These are phyloP conservation scores for Boletus vermiculosoides DNA, from an alignment of 768 basidiomycete genomes.

Conservation along the genomic window DNA sequence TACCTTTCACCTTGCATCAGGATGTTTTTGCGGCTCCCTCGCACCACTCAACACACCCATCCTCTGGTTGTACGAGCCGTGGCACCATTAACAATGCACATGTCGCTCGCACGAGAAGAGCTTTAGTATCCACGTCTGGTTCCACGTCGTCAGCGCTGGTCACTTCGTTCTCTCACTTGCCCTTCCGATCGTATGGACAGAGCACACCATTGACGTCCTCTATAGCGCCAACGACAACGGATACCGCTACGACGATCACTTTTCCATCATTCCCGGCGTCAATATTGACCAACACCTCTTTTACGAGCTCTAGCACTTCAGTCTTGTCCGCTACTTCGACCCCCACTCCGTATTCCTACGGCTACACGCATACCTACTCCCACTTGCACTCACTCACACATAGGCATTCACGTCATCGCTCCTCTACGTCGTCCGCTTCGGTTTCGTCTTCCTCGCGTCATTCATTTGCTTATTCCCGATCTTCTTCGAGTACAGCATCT, in stretches of 20 bases:
- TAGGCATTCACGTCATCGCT: not conserved
- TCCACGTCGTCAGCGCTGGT: not conserved
- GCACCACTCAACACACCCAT: conserved; percentile 55
- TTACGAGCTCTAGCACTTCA: not conserved
- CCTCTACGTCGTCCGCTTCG: not conserved
- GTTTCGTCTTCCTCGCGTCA: not conserved
- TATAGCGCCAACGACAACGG: not conserved
- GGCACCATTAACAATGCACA: conserved; percentile 51
- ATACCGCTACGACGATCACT: conserved; percentile 6
- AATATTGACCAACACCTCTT: not conserved
- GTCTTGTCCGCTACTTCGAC: not conserved
- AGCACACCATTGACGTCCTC: conserved; percentile 1
- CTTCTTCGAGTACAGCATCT: not conserved
- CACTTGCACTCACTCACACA: not conserved
- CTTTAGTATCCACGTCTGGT: conserved; percentile 13
- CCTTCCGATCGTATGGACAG: not conserved
- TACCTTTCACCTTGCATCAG: conserved; percentile 64
- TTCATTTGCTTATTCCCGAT: not conserved
- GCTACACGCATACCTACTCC: not conserved
- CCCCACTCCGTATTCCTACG: not conserved
- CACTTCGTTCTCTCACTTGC: not conserved
- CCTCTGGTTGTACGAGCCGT: conserved; percentile 56
- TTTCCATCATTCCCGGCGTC: conserved; percentile 7
- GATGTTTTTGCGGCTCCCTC: conserved; percentile 54
- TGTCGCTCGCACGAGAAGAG: conserved; percentile 31